Conservation (phyloP, 306 rosid species). For the Erythrophleum fordii region DNA sequence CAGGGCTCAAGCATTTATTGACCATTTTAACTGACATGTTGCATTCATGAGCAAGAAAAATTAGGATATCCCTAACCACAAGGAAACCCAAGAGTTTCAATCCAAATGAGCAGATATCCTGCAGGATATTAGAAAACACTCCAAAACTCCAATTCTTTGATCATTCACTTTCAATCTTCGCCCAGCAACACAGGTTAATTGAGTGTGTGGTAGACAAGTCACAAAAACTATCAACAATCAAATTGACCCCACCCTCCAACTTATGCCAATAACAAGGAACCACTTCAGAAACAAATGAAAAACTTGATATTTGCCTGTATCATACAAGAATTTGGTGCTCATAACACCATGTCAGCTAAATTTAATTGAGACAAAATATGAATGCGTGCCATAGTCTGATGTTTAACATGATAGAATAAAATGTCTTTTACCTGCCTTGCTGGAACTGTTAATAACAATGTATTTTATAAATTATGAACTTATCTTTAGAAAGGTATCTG, state of each 20-base stretch:
- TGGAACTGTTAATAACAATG: slow-evolving; percentile 53
- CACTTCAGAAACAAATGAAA: slow-evolving; percentile 52
- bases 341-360: slow-evolving; percentile 49
- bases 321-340: slow-evolving; percentile 51
- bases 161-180: slow-evolving; percentile 42
- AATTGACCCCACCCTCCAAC: slow-evolving; percentile 48
- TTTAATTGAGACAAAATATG: slow-evolving; percentile 28
- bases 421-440: slow-evolving; percentile 57
- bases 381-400: slow-evolving; percentile 22
- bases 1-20: slow-evolving; percentile 8
- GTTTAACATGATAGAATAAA: slow-evolving; percentile 36
- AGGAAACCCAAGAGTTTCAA: slow-evolving; percentile 25
- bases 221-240: slow-evolving; percentile 38
- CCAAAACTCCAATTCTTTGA: slow-evolving; percentile 16
- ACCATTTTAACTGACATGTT: neutral
- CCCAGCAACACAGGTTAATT: slow-evolving; percentile 42
- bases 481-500: slow-evolving; percentile 23
- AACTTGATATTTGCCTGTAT: slow-evolving; percentile 53
- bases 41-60: neutral
- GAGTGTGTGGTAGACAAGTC: slow-evolving; percentile 38
- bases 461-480: slow-evolving; percentile 19
- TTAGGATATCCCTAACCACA: slow-evolving; percentile 27
- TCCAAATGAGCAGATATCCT: slow-evolving; percentile 25
- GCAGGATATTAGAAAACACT: slow-evolving; percentile 21
- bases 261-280: slow-evolving; percentile 41